These are phyloP conservation scores for Candida sp. DNA, from an alignment of 1,139 yeast genomes.

Conservation along the genomic window DNA sequence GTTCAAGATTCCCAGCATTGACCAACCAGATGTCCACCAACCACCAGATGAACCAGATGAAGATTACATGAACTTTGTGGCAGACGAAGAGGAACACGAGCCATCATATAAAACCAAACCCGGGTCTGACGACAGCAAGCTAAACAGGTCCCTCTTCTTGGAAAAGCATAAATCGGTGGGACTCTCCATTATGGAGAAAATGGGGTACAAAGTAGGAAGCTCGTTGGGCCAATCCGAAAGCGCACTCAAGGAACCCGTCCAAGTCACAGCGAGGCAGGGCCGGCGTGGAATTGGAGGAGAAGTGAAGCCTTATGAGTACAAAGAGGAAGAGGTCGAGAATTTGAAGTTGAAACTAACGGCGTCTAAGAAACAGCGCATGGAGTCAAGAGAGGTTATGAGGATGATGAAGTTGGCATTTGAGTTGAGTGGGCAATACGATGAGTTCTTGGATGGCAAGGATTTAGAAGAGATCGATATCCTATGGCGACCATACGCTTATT, in stretches of 20 bases:
- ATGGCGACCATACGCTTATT: conserved; percentile 27
- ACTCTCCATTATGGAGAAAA: conserved; percentile 53
- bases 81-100: background rate
- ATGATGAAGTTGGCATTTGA: conserved; percentile 30
- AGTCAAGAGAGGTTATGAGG: conserved; percentile 10
- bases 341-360: conserved; percentile 1
- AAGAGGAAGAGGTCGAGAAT: conserved; percentile 1
- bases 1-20: conserved; percentile 9
- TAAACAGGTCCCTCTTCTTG: conserved; percentile 16
- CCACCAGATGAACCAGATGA: background rate
- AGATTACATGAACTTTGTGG: conserved; percentile 6
- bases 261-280: conserved; percentile 9
- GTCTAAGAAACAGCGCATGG: background rate
- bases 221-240: conserved; percentile 36
- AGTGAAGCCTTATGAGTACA: background rate
- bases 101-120: background rate
- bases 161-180: conserved; percentile 38
- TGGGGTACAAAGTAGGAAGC: conserved; percentile 57
- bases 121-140: background rate
- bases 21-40: background rate
- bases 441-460: conserved; percentile 8
- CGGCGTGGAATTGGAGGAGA: conserved; percentile 15
- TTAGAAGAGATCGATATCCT: conserved; percentile 19
- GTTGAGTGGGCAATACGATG: conserved; percentile 28
- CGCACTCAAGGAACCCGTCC: conserved; percentile 23